Conservation (phyloP, 768 basidiomycete species). For the Termitomyces titanicus region DNA sequence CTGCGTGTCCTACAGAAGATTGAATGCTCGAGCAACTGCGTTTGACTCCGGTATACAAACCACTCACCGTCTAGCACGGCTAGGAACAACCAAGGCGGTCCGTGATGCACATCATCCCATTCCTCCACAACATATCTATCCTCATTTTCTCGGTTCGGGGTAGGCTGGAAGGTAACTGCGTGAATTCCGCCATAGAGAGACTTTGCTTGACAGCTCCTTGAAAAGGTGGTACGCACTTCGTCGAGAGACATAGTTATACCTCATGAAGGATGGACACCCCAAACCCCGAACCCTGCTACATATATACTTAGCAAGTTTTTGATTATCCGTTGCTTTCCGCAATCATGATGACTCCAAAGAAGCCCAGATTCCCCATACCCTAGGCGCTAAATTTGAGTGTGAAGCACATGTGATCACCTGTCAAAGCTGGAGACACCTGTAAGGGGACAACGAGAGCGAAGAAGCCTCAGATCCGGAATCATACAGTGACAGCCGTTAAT, state of each 20-base stretch:
- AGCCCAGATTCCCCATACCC: neutral
- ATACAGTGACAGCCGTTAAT: no score
- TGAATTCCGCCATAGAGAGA: conserved; percentile 4
- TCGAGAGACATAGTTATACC: conserved; percentile 2
- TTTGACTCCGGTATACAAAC: neutral
- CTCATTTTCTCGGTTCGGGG: conserved; percentile 3
- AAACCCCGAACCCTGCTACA: neutral
- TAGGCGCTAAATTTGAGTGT: neutral
- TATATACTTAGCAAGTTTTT: conserved; percentile 3
- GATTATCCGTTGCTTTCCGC: neutral
- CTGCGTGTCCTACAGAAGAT: conserved; percentile 5
- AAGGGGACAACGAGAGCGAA: no score
- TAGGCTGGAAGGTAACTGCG: conserved; percentile 13
- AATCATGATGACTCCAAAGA: conserved; percentile 10
- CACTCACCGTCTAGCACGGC: conserved; percentile 11
- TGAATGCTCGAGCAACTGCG: neutral
- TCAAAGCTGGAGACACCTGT: no score
- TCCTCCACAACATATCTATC: conserved; percentile 13
- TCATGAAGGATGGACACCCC: neutral
- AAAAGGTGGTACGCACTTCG: conserved; percentile 8
- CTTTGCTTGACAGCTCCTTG: neutral
- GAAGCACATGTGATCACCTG: neutral
- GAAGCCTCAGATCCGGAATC: no score
- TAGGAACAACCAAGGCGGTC: conserved; percentile 10
- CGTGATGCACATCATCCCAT: conserved; percentile 9